Evolutionary conservation across 345 rosid species (phyloP), one percentile per base, ranked within the genome.

Genomic region (Acer negundo): DNA sequence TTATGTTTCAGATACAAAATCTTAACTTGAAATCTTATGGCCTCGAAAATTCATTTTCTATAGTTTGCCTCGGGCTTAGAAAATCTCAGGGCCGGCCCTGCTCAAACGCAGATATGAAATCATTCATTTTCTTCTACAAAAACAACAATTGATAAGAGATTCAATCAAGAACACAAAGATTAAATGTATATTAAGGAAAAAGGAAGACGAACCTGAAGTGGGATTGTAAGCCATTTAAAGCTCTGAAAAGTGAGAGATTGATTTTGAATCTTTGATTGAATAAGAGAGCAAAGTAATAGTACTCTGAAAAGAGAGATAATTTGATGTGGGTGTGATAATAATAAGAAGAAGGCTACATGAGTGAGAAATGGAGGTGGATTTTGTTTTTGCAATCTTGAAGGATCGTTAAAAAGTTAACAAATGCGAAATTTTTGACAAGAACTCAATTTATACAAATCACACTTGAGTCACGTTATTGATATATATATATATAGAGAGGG

Each of bases 161-260:
- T 74, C 44, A 79, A 67, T 47, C 70, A 75, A 75, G 68, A 70
- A 77, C 42, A 59, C 10, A 72, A n/a, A 31, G 26, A 12, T 26
- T 20, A 10, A 0, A 26, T 19, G 16, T 8, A 16, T 46, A 44
- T 26, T 59, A 17, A 65, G 69, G 70, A 47, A 67, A 62, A 35
- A 3, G 58, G 15, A 42, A 59, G 62, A 76, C 69, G 64, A 26
- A 84, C 96, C 87, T 79, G 87, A 83, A 77, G 68, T 69, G 74
- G 78, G 79, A 79, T 82, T 73, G 53, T 69, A 68, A 66, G 89
- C 85, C 96, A 90, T 92, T 76, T 63, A 47, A 11, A 73, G 71
- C 67, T 68, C 7, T 10, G 77, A 44, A 71, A 62, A 42, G 46
- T 42, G 11, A 42, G 46, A 42, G 2, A 42, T 8, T 78, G 76